phyloP scores from a whole-genome alignment of 805 yeast genomes.

The Isabelozyma pseudorhagii region DNA sequence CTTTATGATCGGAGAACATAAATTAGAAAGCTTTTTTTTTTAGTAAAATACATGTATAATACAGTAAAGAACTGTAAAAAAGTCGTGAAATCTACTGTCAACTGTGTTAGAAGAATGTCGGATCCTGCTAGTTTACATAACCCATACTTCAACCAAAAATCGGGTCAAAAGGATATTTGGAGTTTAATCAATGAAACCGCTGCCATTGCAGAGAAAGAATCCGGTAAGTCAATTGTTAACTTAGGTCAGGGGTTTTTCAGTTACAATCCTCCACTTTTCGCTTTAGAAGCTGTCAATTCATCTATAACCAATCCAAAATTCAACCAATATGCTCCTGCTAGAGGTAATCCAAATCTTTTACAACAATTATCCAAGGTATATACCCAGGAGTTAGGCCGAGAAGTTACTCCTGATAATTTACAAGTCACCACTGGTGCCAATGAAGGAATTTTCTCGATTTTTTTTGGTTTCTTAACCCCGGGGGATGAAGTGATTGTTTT shows the following conservation, averaged over 20 bases:
- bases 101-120: neutral
- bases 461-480: conserved; percentile 77
- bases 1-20: too few relatives aligned
- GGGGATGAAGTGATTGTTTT: conserved; percentile 97
- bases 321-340: conserved; percentile 92
- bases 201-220: conserved; percentile 66
- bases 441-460: conserved; percentile 85
- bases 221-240: conserved; percentile 78
- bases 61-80: neutral
- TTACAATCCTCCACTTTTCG: conserved; percentile 93
- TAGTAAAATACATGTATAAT: neutral
- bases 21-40: neutral
- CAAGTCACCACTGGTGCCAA: conserved; percentile 95
- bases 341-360: conserved; percentile 77
- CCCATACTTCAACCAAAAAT: conserved; percentile 57
- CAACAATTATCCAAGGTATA: conserved; percentile 70
- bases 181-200: conserved; percentile 93
- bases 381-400: conserved; percentile 59
- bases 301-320: conserved; percentile 71
- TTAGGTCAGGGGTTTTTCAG: conserved; percentile 98
- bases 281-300: conserved; percentile 72
- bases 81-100: neutral
- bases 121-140: conserved; percentile 39
- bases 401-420: conserved; percentile 57
- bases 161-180: conserved; percentile 89